phyloP scores from a whole-genome alignment of 1,139 yeast species.

The Suhomyces guaymorum region DNA sequence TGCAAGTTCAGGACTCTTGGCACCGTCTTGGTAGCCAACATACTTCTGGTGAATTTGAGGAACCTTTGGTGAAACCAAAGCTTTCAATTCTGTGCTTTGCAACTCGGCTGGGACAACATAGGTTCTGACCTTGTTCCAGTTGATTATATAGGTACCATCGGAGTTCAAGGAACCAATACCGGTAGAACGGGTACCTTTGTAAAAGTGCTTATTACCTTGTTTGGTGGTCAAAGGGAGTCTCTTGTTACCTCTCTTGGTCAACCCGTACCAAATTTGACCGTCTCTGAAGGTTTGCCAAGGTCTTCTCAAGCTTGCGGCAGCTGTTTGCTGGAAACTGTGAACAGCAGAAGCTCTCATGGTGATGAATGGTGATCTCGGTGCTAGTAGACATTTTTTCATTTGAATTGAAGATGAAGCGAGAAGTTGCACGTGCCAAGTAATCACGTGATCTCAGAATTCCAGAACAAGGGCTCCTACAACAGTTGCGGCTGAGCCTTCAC shows the following conservation, averaged over 20 bases:
- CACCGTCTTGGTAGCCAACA: constrained; percentile 69
- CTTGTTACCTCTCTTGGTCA: constrained; percentile 74
- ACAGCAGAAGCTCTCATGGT: constrained; percentile 57
- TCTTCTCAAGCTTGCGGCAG: constrained; percentile 57
- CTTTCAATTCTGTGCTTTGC: constrained; percentile 52
- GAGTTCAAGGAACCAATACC: constrained; percentile 84
- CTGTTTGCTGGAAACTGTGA: constrained; percentile 55
- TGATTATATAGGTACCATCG: constrained; percentile 71
- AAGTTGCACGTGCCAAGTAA: no score
- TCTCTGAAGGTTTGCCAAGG: constrained; percentile 90
- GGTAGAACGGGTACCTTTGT: constrained; percentile 94
- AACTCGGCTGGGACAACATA: constrained; percentile 75
- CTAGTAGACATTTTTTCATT: constrained; percentile 3
- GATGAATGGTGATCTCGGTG: neutral
- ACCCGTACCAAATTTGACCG: constrained; percentile 83
- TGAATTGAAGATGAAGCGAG: no score
- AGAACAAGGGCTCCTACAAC: no score
- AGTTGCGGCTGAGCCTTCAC: constrained; percentile 5
- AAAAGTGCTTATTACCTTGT: constrained; percentile 90
- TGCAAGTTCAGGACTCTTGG: constrained; percentile 73
- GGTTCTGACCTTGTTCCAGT: constrained; percentile 87
- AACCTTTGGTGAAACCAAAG: constrained; percentile 69
- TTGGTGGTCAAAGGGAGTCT: constrained; percentile 87
- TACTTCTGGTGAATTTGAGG: constrained; percentile 71
- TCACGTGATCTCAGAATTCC: constrained; percentile 1